Percentiles rank a stretch among this genome's conserved stretches.
Evolutionary conservation across 768 basidiomycete genomes (phyloP).

Genomic region (Leccinellum albellum): DNA sequence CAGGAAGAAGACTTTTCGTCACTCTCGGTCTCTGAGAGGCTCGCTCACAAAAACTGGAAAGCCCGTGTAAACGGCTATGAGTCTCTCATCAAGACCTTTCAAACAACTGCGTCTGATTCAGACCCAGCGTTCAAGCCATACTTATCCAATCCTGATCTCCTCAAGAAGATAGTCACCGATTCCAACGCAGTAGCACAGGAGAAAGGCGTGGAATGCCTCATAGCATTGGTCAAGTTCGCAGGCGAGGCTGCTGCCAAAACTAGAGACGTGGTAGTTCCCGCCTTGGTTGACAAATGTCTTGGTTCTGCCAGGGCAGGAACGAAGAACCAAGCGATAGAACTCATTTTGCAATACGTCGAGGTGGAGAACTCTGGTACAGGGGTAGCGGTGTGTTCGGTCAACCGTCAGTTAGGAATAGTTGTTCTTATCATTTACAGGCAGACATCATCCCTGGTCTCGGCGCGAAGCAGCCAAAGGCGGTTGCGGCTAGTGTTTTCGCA

Average conservation of each 20-base stretch:
- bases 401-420: conserved; percentile 19
- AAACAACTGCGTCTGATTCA: conserved; percentile 84
- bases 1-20: conserved; percentile 90
- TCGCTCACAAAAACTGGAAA: conserved; percentile 98
- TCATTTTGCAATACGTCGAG: conserved; percentile 86
- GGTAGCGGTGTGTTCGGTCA: conserved; percentile 69
- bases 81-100: conserved; percentile 80
- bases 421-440: conserved; percentile 40
- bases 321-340: conserved; percentile 80
- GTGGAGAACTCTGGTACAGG: conserved; percentile 86
- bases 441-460: conserved; percentile 81
- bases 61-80: conserved; percentile 93
- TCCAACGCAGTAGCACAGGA: conserved; percentile 97
- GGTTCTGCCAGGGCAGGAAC: conserved; percentile 90
- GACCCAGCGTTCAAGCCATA: conserved; percentile 95
- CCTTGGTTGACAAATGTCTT: conserved; percentile 92
- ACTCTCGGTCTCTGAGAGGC: conserved; percentile 73
- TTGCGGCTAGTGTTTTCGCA: conserved; percentile 72
- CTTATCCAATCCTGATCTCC: conserved; percentile 65
- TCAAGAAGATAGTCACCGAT: conserved; percentile 87
- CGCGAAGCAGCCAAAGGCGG: conserved; percentile 93
- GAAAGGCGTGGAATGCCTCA: conserved; percentile 89
- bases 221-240: conserved; percentile 83
- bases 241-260: conserved; percentile 85
- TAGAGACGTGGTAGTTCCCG: conserved; percentile 78